These are phyloP conservation scores for Populus tomentosa DNA, from an alignment of 441 rosid genomes.

Conservation along the genomic window DNA sequence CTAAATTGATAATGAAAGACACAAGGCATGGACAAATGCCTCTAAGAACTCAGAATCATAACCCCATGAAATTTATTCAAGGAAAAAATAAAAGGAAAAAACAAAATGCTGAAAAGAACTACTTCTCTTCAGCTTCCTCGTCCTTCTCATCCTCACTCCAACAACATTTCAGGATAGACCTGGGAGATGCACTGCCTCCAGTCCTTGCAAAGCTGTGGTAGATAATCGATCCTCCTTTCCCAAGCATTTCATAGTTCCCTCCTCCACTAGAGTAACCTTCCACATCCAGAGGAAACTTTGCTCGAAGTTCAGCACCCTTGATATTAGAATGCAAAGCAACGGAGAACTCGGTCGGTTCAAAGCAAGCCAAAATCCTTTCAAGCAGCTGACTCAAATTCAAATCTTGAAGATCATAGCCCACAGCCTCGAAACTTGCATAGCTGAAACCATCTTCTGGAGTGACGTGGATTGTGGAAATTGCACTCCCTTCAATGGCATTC, in stretches of 20 bases:
- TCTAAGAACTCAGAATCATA: neutral
- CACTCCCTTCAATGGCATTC: slow-evolving; percentile 64
- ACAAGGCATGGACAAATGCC: neutral
- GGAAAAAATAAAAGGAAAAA: too few species aligned
- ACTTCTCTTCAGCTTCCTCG: slow-evolving; percentile 28
- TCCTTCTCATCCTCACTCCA: slow-evolving; percentile 57
- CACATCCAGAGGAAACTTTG: slow-evolving; percentile 5
- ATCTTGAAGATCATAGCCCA: slow-evolving; percentile 45
- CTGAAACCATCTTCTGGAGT: slow-evolving; percentile 30
- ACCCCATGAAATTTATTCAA: neutral
- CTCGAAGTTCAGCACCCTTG: neutral
- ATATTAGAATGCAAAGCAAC: slow-evolving; percentile 45
- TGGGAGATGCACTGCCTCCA: slow-evolving; percentile 36
- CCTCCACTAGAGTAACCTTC: slow-evolving; percentile 39
- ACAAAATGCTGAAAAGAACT: neutral
- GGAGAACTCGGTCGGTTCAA: slow-evolving; percentile 57
- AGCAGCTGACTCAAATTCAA: slow-evolving; percentile 37
- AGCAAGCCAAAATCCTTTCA: slow-evolving; percentile 58
- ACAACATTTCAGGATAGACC: slow-evolving; percentile 46
- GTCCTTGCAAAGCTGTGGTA: slow-evolving; percentile 45
- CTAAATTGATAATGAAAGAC: neutral
- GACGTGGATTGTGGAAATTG: slow-evolving; percentile 71
- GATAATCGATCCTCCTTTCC: slow-evolving; percentile 45
- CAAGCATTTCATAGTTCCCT: slow-evolving; percentile 44
- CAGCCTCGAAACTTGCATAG: slow-evolving; percentile 76